Percentiles rank a stretch among this genome's conserved stretches.
These are phyloP conservation scores for Sonneratia alba DNA, from an alignment of 345 rosid genomes.

Conservation along the genomic window DNA sequence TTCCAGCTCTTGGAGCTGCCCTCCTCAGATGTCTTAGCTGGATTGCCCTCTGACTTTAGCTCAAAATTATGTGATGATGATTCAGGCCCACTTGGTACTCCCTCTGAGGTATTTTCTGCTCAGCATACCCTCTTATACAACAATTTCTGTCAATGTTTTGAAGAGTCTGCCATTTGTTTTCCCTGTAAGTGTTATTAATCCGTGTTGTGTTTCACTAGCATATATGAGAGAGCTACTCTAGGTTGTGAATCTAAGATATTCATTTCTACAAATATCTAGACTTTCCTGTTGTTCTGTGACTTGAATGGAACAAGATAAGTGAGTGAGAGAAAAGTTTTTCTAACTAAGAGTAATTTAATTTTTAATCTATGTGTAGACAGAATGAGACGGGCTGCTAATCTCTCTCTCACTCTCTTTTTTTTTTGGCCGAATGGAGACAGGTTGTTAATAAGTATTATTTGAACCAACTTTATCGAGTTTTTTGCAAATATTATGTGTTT, in stretches of 20 bases:
- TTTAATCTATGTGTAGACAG: background rate
- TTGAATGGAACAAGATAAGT: background rate
- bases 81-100: constrained; percentile 15
- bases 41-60: constrained; percentile 31
- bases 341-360: background rate
- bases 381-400: background rate
- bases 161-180: background rate
- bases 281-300: background rate
- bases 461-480: background rate
- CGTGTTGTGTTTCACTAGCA: background rate
- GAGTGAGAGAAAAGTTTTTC: background rate
- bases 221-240: too few species aligned
- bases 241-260: background rate
- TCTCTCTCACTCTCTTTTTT: too few species aligned
- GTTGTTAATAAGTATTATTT: background rate
- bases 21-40: constrained; percentile 38
- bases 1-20: constrained; percentile 67
- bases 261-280: background rate
- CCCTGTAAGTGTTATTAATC: background rate
- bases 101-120: constrained; percentile 34
- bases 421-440: too few species aligned
- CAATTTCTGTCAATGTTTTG: background rate
- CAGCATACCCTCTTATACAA: background rate
- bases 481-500: background rate
- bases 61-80: constrained; percentile 14